Evolutionary conservation across 2,329 filamentous ascomycete genomes (phyloP).

Genomic region (Ascosphaera acerosa): DNA sequence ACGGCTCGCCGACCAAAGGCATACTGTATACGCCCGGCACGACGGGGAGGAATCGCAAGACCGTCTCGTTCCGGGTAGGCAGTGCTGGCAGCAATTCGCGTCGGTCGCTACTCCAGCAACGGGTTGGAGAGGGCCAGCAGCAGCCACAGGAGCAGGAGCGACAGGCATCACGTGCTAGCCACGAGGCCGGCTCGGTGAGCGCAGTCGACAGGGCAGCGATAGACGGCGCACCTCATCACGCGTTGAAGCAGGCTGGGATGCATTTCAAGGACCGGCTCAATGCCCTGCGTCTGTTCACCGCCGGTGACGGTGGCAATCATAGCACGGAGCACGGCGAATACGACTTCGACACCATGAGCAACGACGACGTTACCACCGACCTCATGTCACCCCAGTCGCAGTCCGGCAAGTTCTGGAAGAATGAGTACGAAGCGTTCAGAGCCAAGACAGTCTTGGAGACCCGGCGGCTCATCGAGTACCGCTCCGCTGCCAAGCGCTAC

Average conservation of each 20-base stretch:
- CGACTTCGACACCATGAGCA: conserved; percentile 1
- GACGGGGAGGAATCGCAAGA: conserved; percentile 29
- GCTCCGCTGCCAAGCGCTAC: conserved; percentile 31
- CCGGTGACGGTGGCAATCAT: not conserved
- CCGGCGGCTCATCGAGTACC: conserved; percentile 33
- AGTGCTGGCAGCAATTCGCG: conserved; percentile 32
- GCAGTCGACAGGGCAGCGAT: too few species aligned
- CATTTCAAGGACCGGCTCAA: not conserved
- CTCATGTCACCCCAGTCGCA: conserved; percentile 29
- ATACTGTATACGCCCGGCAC: conserved; percentile 40
- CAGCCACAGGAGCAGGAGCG: too few species aligned
- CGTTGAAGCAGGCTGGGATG: not conserved
- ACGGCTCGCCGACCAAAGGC: conserved; percentile 29
- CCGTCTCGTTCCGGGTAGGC: conserved; percentile 33
- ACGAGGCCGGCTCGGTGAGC: too few species aligned
- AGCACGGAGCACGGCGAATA: not conserved
- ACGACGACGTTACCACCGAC: conserved; percentile 26
- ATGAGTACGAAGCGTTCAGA: conserved; percentile 32
- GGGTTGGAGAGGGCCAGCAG: too few species aligned
- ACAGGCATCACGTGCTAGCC: too few species aligned
- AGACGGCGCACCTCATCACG: conserved; percentile 2
- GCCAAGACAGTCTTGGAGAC: conserved; percentile 32
- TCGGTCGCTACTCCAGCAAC: too few species aligned
- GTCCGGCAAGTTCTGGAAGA: conserved; percentile 36
- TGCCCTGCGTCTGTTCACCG: too few species aligned